Evolutionary conservation across 1,284 basidiomycete species (phyloP), one percentile per base, ranked within the genome.

Genomic region (Pseudozyma sp.): DNA sequence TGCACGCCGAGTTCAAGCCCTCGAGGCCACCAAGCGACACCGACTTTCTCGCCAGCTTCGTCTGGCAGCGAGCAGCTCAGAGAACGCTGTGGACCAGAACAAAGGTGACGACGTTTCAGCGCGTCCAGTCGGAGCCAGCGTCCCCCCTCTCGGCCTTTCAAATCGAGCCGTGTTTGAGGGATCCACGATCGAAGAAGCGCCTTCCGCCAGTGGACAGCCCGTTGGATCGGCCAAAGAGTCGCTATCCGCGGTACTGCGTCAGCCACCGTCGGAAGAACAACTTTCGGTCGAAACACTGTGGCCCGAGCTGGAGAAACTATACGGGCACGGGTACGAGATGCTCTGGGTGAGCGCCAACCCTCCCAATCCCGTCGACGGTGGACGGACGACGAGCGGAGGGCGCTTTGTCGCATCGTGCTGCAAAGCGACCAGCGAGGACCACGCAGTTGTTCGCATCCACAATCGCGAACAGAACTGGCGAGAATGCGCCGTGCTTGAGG

Each of bases 281-380:
- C 88, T 99, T 0, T 90, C 92, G 0, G 89, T 90, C 0, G 88
- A 89, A 13, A 98, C 96, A 0, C 88, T 99, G 0, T 99, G 97
- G 97, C 96, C 96, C 0, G 97, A 99, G 70, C 78, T 91, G 1
- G 96, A 99, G 81, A 99, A 99, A 84, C 87, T 99, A 3, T 99
- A 97, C 84, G 97, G 96, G 1, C 97, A 99, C 85, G 94, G 94
- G 35, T 98, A 97, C 82, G 97, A 99, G 88, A 92, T 94, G 72
- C 50, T 67, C n/a, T 60, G 53, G 16, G 66, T 67, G 57, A 75
- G 35, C n/a, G 70, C 59, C 17, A 77, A 72, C 30, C 62, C 63
- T n/a, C 4, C 55, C 9, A 52, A 61, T 33, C 65, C 57, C 1
- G 34, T 48, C 7, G 57, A 65, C 33, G 61, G 62, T 4, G 62